A percentile compares a stretch with the other conserved stretches of the same genome.
These are phyloP conservation scores for Mycena kentingensis DNA, from an alignment of 768 basidiomycete species.

Conservation along the genomic window DNA sequence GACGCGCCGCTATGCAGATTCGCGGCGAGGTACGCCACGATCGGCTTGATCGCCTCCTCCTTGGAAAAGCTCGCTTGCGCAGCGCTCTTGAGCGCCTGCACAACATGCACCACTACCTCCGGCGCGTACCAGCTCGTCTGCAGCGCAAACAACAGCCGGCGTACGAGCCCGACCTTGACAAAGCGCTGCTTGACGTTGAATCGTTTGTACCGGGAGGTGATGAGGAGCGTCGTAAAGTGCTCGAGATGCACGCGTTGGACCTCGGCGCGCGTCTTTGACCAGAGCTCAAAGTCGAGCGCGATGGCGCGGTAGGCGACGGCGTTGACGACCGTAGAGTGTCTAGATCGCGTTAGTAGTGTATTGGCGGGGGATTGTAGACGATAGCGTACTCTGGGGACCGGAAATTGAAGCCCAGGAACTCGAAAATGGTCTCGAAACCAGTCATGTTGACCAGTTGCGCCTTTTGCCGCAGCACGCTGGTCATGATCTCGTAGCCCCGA, in stretches of 20 bases:
- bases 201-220: constrained; percentile 67
- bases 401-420: constrained; percentile 85
- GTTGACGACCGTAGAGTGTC: constrained; percentile 82
- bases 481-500: constrained; percentile 87
- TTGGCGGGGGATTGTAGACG: neutral
- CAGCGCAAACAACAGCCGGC: constrained; percentile 78
- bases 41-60: constrained; percentile 79
- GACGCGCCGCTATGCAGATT: constrained; percentile 67
- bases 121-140: constrained; percentile 76
- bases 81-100: constrained; percentile 62
- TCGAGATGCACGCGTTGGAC: constrained; percentile 81
- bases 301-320: constrained; percentile 78
- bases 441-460: constrained; percentile 75
- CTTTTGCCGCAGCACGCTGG: constrained; percentile 72
- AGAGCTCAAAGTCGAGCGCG: constrained; percentile 88
- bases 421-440: constrained; percentile 80
- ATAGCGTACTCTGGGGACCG: constrained; percentile 70
- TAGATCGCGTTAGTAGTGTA: constrained; percentile 32
- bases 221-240: constrained; percentile 77
- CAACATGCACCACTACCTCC: constrained; percentile 51
- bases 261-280: constrained; percentile 70
- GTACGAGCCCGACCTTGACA: constrained; percentile 67
- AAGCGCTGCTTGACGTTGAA: constrained; percentile 81
- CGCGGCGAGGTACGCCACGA: constrained; percentile 84
- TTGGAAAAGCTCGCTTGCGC: constrained; percentile 68